Percentiles rank a stretch among this genome's conserved stretches.
These are phyloP conservation scores for Mortierella sp. DNA, from an alignment of 371 early-diverging fungal genomes.

Conservation along the genomic window DNA sequence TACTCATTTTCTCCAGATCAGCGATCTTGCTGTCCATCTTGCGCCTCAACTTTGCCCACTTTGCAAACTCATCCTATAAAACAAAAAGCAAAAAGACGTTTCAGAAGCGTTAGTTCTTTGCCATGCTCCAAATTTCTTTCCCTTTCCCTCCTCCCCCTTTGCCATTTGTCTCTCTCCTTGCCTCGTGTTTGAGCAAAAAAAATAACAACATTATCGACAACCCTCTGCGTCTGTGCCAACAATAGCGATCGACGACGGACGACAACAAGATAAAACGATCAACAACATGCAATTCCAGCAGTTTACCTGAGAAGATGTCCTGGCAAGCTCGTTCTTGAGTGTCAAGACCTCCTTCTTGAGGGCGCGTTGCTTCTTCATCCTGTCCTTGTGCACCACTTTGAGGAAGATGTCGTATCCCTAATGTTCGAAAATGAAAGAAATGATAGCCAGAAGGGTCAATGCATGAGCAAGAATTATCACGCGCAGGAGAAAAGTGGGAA, in stretches of 20 bases:
- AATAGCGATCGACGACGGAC: neutral
- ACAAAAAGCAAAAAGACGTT: neutral
- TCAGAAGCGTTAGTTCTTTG: neutral
- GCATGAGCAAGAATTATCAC: constrained; percentile 1
- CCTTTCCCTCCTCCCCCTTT: neutral
- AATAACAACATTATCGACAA: neutral
- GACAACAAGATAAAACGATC: too few relatives aligned
- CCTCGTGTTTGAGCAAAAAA: constrained; percentile 4
- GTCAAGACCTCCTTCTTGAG: constrained; percentile 71
- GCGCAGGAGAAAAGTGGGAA: neutral
- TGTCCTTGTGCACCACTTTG: constrained; percentile 61
- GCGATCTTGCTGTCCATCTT: constrained; percentile 80
- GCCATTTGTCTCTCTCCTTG: neutral
- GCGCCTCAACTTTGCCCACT: constrained; percentile 94
- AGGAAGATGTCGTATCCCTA: constrained; percentile 69
- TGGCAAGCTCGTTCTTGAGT: constrained; percentile 68
- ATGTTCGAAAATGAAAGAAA: constrained; percentile 1
- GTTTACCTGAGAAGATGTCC: constrained; percentile 74
- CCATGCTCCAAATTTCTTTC: constrained; percentile 11
- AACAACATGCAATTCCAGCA: neutral
- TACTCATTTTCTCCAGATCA: constrained; percentile 75
- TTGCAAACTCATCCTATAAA: constrained; percentile 90
- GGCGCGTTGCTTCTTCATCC: constrained; percentile 64
- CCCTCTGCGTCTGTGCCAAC: neutral
- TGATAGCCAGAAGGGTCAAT: neutral